These are phyloP conservation scores for Colletotrichum tamarilloi DNA, from an alignment of 2,329 filamentous ascomycete genomes.

Conservation along the genomic window DNA sequence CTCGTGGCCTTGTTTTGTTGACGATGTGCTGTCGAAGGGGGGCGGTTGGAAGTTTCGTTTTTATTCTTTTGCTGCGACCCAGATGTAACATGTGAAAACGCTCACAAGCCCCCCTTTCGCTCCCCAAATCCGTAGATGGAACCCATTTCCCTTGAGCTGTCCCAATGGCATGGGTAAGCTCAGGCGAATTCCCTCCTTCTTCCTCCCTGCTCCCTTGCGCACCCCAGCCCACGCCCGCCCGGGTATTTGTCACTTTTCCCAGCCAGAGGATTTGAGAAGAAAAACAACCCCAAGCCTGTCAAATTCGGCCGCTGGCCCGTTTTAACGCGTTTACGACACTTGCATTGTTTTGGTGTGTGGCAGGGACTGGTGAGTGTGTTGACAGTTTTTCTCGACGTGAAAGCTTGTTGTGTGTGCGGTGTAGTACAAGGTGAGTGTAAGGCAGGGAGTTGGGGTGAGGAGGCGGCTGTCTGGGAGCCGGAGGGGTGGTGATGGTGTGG, in stretches of 20 bases:
- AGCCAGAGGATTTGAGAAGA: neutral
- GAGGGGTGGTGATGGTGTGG: neutral
- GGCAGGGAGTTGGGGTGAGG: neutral
- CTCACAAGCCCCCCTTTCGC: neutral
- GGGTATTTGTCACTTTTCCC: neutral
- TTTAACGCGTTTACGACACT: conserved; percentile 3
- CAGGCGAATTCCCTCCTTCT: neutral
- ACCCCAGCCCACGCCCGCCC: too few species aligned
- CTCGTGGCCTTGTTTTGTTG: neutral
- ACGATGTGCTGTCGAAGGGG: neutral
- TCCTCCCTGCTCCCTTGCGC: too few species aligned
- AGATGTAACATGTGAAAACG: neutral
- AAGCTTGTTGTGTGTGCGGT: neutral
- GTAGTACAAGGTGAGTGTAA: neutral
- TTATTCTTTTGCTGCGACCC: neutral
- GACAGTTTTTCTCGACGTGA: conserved; percentile 11
- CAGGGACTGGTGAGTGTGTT: neutral
- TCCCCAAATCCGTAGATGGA: neutral
- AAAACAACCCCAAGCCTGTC: neutral
- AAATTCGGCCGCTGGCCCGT: conserved; percentile 4
- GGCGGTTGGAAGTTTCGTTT: neutral
- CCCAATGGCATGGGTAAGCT: conserved; percentile 22
- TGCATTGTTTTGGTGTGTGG: conserved; percentile 15
- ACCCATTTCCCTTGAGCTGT: neutral
- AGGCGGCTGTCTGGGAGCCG: neutral